A percentile compares a stretch with the other conserved stretches of the same genome.
Conservation (phyloP, 2,329 filamentous ascomycete species). For the Aspergillus sp. region DNA sequence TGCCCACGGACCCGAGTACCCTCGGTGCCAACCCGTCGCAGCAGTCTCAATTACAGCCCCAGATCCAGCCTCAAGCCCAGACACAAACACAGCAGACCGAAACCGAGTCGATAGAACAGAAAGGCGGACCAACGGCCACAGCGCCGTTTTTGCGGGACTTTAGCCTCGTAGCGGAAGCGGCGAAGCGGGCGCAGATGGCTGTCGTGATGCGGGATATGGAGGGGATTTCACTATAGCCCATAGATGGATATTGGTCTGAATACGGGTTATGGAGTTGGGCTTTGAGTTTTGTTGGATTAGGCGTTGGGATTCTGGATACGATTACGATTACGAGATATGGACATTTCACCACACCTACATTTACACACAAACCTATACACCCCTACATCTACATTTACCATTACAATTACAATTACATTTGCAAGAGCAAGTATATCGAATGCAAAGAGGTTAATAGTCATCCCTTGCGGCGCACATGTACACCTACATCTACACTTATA, state of each 20-base stretch:
- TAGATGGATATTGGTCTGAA: no score
- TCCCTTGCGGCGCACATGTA: no score
- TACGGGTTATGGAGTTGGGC: no score
- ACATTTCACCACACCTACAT: no score
- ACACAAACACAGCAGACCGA: neutral
- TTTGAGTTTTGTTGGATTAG: neutral
- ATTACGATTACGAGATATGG: neutral
- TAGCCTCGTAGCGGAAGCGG: slow-evolving; percentile 82
- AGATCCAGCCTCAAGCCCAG: slow-evolving; percentile 1
- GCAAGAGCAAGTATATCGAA: no score
- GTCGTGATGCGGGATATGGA: slow-evolving; percentile 79
- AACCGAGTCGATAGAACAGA: neutral
- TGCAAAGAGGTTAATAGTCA: no score
- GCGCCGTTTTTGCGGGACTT: slow-evolving; percentile 69
- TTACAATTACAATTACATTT: no score
- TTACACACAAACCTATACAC: no score
- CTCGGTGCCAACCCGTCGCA: neutral
- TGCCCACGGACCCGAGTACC: no score
- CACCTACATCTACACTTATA: no score
- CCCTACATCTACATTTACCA: no score
- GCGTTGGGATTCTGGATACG: neutral
- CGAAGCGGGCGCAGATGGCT: slow-evolving; percentile 85
- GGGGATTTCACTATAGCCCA: slow-evolving; percentile 29
- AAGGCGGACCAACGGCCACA: slow-evolving; percentile 37
- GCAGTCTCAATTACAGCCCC: neutral